Evolutionary conservation across 2,329 filamentous ascomycete species (phyloP).

Genomic region (Pseudogymnoascus sp.): DNA sequence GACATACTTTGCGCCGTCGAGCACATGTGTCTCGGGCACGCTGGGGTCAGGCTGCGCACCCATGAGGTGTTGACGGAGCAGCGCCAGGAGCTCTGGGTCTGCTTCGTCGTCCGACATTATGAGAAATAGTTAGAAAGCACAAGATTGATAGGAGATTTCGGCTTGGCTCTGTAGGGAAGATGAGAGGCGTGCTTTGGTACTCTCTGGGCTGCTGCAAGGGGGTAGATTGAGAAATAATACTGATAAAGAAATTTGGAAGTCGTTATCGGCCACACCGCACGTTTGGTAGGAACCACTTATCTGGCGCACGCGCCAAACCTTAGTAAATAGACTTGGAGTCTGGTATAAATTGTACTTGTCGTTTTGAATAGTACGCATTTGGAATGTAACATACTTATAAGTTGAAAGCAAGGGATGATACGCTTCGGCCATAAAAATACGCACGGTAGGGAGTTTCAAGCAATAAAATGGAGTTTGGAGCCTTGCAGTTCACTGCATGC

Average conservation of each 20-base stretch:
- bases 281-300: slow-evolving; percentile 3
- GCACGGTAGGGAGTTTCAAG: background rate
- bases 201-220: background rate
- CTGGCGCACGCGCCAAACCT: background rate
- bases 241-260: slow-evolving; percentile 7
- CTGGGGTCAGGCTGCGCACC: slow-evolving; percentile 44
- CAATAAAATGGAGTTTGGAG: background rate
- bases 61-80: slow-evolving; percentile 72
- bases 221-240: slow-evolving; percentile 4
- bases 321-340: background rate
- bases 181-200: background rate
- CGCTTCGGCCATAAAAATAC: background rate
- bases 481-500: background rate
- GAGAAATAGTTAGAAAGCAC: slow-evolving; percentile 3
- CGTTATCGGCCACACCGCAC: slow-evolving; percentile 3
- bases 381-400: background rate
- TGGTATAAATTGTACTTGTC: background rate
- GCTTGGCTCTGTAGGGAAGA: background rate
- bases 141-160: background rate
- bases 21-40: slow-evolving; percentile 69
- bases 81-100: slow-evolving; percentile 77
- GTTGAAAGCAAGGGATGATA: background rate
- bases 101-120: slow-evolving; percentile 86
- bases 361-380: background rate
- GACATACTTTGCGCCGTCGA: slow-evolving; percentile 75